A percentile compares a stretch with the other conserved stretches of the same genome.
phyloP scores from a whole-genome alignment of 2,329 filamentous ascomycete species.

The Calonectria pauciramosa region DNA sequence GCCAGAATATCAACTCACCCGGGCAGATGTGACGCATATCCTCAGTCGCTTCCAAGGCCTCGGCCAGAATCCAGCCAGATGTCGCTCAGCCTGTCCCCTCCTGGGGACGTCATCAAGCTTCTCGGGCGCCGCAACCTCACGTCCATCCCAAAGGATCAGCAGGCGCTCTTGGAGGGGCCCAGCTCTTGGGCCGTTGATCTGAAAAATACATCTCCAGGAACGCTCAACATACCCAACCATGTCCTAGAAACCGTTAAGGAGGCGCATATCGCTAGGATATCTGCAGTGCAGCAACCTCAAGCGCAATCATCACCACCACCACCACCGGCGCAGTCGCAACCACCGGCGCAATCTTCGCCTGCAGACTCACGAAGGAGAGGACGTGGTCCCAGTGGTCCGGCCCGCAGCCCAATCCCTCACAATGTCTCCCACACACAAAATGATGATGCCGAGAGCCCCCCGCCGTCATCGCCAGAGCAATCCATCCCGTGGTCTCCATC shows the following conservation, averaged over 20 bases:
- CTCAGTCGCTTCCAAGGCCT: conserved; percentile 30
- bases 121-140: conserved; percentile 46
- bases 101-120: conserved; percentile 40
- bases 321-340: conserved; percentile 17
- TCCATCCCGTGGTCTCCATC: conserved; percentile 23
- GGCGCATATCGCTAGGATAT: conserved; percentile 35
- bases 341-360: conserved; percentile 24
- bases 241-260: conserved; percentile 51
- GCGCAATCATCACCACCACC: background rate
- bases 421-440: background rate
- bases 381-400: background rate
- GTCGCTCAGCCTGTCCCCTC: conserved; percentile 42
- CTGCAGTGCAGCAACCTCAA: background rate
- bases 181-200: conserved; percentile 54
- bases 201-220: conserved; percentile 40
- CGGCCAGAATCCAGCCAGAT: conserved; percentile 40
- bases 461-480: conserved; percentile 9
- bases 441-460: background rate
- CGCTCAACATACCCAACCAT: conserved; percentile 52
- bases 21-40: conserved; percentile 42
- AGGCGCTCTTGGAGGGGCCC: conserved; percentile 49
- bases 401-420: background rate
- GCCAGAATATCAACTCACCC: conserved; percentile 1
- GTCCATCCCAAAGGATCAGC: conserved; percentile 56
- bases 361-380: background rate